Evolutionary conservation across 768 basidiomycete genomes (phyloP).

Genomic region (Dacryopinax primogenitus): DNA sequence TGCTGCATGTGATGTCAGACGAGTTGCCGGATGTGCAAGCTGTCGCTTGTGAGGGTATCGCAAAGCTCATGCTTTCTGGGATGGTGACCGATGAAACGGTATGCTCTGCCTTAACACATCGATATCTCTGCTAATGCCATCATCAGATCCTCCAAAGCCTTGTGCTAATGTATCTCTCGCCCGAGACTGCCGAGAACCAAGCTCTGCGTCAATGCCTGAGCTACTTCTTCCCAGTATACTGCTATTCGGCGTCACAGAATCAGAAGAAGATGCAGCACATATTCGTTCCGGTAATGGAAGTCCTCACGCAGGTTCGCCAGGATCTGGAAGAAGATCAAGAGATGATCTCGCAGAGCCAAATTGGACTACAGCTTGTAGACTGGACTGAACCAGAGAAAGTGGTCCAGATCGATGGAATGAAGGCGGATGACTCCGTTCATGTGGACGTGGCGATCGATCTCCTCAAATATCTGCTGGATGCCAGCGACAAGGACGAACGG

Average conservation of each 20-base stretch:
- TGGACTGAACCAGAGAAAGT: constrained; percentile 79
- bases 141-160: constrained; percentile 38
- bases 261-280: constrained; percentile 70
- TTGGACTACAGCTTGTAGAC: constrained; percentile 67
- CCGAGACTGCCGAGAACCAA: constrained; percentile 67
- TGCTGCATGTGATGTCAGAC: constrained; percentile 46
- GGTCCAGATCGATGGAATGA: constrained; percentile 34
- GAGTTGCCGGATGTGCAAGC: constrained; percentile 53
- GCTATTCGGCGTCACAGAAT: constrained; percentile 62
- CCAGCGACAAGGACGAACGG: constrained; percentile 45
- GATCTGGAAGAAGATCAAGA: constrained; percentile 60
- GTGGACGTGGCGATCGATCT: constrained; percentile 48
- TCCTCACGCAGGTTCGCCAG: constrained; percentile 43
- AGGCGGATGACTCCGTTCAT: constrained; percentile 33
- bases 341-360: constrained; percentile 59
- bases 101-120: constrained; percentile 20
- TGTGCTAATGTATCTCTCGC: constrained; percentile 57
- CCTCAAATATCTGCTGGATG: constrained; percentile 37
- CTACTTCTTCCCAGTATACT: constrained; percentile 77
- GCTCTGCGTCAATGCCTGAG: constrained; percentile 73
- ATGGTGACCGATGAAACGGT: constrained; percentile 63
- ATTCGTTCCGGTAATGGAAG: constrained; percentile 53
- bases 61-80: constrained; percentile 74
- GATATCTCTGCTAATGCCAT: not conserved
- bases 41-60: constrained; percentile 58